Base-by-base conservation (phyloP, 345 rosid genomes). In the Citrus maxima region DNA sequence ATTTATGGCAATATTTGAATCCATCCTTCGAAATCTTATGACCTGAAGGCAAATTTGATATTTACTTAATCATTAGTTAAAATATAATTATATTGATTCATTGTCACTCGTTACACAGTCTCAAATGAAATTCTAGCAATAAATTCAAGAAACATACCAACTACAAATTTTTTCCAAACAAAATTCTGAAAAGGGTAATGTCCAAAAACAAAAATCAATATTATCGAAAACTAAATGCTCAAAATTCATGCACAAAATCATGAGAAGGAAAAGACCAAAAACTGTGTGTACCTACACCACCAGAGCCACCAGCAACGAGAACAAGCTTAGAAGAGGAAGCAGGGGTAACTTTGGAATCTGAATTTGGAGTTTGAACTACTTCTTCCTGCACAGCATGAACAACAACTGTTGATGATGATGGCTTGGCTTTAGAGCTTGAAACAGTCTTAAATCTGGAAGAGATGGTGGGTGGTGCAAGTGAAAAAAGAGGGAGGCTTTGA, bases 301-400 rank as follows among this genome's bases (percentile, higher is more conserved):
- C 98, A 34, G 98, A 73, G 82, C 97, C 97, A 18, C 98, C 98
- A 42, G 86, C 86, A 69, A 95, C 93, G 55, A 95, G 90, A 63
- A 93, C 97, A 63, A 88, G 90, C 92, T 95, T 95, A 65, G 95
- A 88, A 70, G 98, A 92, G 0, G 88, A 77, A 73, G 89, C 58
- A 75, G 71, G 18, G 22, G 80, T 16, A 67, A 82, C 66, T 59
- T 24, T 70, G 16, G 88, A 83, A 63, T 76, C 87, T 70, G 85
- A 83, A 73, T 79, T 74, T 4, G 86, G 81, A 6, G 91, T 80
- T 76, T 87, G 85, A 19, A 87, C 63, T 28, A 87, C 80, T 76
- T 89, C 90, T 78, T 92, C 86, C 74, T 81, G 78, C 61, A 86
- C 80, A 38, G 91, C 92, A 25, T 78, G 81, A 55, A 84, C 77